Evolutionary conservation across 1,284 basidiomycete species (phyloP).

Genomic region (Erythrobasidium hasegawianum): DNA sequence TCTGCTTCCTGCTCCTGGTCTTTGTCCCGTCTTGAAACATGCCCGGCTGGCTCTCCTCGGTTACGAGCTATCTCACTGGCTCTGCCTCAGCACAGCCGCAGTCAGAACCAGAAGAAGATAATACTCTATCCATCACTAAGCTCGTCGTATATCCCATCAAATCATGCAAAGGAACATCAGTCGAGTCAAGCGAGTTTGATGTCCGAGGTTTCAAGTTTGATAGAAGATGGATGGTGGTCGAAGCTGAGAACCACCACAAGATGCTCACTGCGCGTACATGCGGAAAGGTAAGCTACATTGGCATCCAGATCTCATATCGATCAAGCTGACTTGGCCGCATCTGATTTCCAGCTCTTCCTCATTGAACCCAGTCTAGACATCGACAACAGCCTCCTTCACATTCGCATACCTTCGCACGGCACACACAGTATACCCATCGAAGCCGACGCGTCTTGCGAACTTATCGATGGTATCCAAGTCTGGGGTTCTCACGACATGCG

Average conservation of each 20-base stretch:
- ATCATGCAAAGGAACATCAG: conserved; percentile 20
- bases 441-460: background rate
- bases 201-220: conserved; percentile 30
- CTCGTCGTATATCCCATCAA: conserved; percentile 34
- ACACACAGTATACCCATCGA: conserved; percentile 14
- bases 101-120: background rate
- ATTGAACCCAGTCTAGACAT: conserved; percentile 15
- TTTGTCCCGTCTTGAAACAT: too few species aligned
- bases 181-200: conserved; percentile 12
- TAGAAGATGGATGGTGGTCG: conserved; percentile 32
- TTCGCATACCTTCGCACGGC: conserved; percentile 23
- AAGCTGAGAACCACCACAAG: conserved; percentile 19
- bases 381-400: conserved; percentile 1
- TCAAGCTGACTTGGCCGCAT: too few species aligned
- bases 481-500: conserved; percentile 29
- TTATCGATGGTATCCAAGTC: conserved; percentile 23
- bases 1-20: background rate
- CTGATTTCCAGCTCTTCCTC: conserved; percentile 18
- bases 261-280: conserved; percentile 28
- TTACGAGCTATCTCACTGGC: background rate
- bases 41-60: background rate
- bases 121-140: conserved; percentile 13
- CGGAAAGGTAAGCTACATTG: conserved; percentile 6
- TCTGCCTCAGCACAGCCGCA: background rate
- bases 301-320: too few species aligned